phyloP scores from a whole-genome alignment of 1,139 yeast species.

The Taphrina communis region DNA sequence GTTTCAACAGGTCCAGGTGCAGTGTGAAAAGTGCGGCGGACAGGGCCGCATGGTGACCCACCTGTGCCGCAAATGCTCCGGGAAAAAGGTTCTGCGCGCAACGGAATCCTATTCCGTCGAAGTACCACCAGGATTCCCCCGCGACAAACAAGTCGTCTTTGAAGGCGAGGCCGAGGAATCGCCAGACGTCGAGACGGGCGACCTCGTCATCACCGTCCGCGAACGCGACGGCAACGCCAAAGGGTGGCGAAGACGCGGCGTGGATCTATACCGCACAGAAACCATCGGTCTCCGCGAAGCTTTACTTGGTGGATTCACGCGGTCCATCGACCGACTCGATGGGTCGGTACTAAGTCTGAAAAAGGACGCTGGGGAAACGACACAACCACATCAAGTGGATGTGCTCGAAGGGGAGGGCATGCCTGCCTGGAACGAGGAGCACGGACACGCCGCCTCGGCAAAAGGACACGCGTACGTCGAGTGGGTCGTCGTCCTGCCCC shows the following conservation, averaged over 20 bases:
- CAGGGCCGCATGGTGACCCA: constrained; percentile 69
- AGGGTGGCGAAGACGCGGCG: constrained; percentile 85
- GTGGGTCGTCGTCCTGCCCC: constrained; percentile 38
- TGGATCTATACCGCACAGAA: constrained; percentile 80
- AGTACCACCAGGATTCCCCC: constrained; percentile 71
- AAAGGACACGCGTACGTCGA: constrained; percentile 39
- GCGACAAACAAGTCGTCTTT: constrained; percentile 64
- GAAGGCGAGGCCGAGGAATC: constrained; percentile 82
- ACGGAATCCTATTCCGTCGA: constrained; percentile 65
- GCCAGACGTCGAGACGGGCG: constrained; percentile 85
- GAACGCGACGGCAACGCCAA: constrained; percentile 66
- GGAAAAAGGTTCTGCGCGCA: constrained; percentile 67
- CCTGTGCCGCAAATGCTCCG: constrained; percentile 72
- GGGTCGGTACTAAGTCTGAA: constrained; percentile 59
- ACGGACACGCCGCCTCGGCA: not conserved
- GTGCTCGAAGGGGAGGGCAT: constrained; percentile 75
- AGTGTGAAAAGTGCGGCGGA: constrained; percentile 82
- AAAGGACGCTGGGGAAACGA: constrained; percentile 60
- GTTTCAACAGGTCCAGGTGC: constrained; percentile 80
- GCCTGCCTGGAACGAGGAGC: constrained; percentile 59
- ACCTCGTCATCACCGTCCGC: constrained; percentile 64
- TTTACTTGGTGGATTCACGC: constrained; percentile 74
- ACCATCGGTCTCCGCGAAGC: constrained; percentile 76
- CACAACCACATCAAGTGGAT: constrained; percentile 74
- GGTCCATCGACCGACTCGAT: constrained; percentile 71